Evolutionary conservation across 164 flowering plant genomes (phyloP).

Genomic region (Dillenia turbinata): DNA sequence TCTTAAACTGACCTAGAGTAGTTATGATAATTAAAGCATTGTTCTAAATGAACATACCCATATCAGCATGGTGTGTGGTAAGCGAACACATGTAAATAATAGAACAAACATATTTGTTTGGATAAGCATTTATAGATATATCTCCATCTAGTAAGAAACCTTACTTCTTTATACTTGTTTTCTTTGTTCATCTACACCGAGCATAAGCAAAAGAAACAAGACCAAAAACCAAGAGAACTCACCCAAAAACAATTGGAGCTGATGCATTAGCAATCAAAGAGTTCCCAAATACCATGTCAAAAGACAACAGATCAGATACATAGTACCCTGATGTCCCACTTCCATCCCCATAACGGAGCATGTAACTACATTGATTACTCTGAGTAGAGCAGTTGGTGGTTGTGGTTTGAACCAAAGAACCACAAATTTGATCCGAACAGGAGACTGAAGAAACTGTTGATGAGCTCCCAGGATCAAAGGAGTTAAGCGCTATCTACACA

Average conservation of each 20-base stretch:
- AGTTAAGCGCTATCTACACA: constrained; percentile 60
- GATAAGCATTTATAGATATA: too few species aligned
- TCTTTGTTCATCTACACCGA: too few species aligned
- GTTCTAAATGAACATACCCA: too few species aligned
- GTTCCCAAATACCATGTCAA: constrained; percentile 46
- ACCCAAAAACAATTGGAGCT: constrained; percentile 82
- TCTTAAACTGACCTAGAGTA: too few species aligned
- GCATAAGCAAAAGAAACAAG: background rate
- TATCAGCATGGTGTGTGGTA: too few species aligned
- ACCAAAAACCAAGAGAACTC: constrained; percentile 8
- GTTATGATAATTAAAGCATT: too few species aligned
- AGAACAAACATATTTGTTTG: too few species aligned
- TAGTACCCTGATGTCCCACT: constrained; percentile 89
- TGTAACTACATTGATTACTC: constrained; percentile 55
- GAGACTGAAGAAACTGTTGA: constrained; percentile 50
- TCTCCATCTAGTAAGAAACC: too few species aligned
- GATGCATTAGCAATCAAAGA: constrained; percentile 50
- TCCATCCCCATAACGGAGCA: constrained; percentile 92
- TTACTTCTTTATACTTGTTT: too few species aligned
- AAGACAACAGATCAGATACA: constrained; percentile 60
- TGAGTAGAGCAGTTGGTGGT: constrained; percentile 52
- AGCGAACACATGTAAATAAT: too few species aligned
- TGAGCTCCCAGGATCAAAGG: constrained; percentile 65
- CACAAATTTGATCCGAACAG: constrained; percentile 66
- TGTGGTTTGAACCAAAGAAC: constrained; percentile 46